Conservation (phyloP, 176 grass and related monocot genomes). For the Musa itinerans region DNA sequence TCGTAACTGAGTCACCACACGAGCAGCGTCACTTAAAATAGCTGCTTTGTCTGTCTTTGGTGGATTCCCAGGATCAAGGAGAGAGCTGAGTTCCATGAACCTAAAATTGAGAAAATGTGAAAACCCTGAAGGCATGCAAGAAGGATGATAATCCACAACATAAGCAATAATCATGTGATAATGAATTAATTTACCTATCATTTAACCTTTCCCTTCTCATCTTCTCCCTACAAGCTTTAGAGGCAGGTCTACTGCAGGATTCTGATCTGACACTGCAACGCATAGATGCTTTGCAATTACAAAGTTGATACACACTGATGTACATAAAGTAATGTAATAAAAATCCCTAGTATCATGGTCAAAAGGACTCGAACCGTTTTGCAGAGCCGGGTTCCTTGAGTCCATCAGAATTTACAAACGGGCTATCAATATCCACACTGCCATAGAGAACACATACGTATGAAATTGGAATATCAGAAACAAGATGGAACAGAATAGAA, state of each 20-base stretch:
- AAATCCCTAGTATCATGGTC: neutral
- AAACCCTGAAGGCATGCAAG: no score
- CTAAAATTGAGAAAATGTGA: slow-evolving; percentile 14
- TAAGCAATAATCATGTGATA: neutral
- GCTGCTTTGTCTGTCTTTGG: slow-evolving; percentile 60
- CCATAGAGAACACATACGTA: neutral
- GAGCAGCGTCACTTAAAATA: slow-evolving; percentile 59
- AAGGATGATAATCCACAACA: neutral
- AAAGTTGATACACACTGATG: slow-evolving; percentile 4
- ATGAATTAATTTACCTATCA: slow-evolving; percentile 34
- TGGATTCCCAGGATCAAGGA: slow-evolving; percentile 59
- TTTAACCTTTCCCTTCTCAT: slow-evolving; percentile 61
- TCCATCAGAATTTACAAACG: slow-evolving; percentile 27
- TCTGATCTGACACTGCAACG: slow-evolving; percentile 43
- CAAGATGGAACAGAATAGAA: no score
- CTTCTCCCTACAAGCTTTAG: slow-evolving; percentile 68
- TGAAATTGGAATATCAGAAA: no score
- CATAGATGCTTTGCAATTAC: slow-evolving; percentile 22
- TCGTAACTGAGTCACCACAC: slow-evolving; percentile 58
- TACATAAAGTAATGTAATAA: neutral
- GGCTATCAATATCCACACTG: slow-evolving; percentile 47
- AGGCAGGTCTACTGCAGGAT: slow-evolving; percentile 32
- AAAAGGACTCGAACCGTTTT: slow-evolving; percentile 38
- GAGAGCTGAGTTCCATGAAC: slow-evolving; percentile 57
- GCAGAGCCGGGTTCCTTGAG: slow-evolving; percentile 42